phyloP scores from a whole-genome alignment of 345 rosid species.

The Salix arbutifolia region DNA sequence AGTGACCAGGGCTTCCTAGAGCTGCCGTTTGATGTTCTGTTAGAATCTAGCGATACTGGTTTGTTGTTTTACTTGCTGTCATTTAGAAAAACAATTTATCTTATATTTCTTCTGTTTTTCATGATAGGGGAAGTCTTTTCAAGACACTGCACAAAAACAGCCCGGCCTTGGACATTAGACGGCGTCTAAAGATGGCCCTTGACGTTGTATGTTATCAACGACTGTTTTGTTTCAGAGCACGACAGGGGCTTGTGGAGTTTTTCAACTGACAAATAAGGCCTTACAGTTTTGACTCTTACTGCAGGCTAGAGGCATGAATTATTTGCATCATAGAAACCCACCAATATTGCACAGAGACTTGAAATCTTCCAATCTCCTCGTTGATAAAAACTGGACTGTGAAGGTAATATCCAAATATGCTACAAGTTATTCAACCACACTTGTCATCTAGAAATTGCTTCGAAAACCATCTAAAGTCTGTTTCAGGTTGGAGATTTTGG shows the following conservation, averaged over 20 bases:
- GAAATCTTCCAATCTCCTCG: slow-evolving; percentile 87
- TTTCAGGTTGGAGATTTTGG: slow-evolving; percentile 91
- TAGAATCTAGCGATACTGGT: background rate
- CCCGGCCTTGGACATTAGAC: slow-evolving; percentile 63
- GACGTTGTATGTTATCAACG: slow-evolving; percentile 56
- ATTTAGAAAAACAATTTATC: background rate
- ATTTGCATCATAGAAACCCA: slow-evolving; percentile 82
- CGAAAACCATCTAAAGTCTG: background rate
- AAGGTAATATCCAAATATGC: slow-evolving; percentile 42
- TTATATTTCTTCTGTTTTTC: slow-evolving; percentile 10
- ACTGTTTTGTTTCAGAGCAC: slow-evolving; percentile 5
- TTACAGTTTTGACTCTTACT: slow-evolving; percentile 3
- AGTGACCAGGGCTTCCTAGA: background rate
- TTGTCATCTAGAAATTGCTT: background rate
- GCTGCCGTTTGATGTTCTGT: background rate
- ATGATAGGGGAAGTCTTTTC: slow-evolving; percentile 88
- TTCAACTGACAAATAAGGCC: background rate
- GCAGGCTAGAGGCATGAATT: slow-evolving; percentile 95
- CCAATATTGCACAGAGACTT: slow-evolving; percentile 87
- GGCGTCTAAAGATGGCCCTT: slow-evolving; percentile 77
- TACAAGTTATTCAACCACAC: background rate
- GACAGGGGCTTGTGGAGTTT: background rate
- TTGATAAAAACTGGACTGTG: slow-evolving; percentile 83
- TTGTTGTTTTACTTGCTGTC: background rate
- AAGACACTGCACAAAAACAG: slow-evolving; percentile 69